Evolutionary conservation across 257 asterid genomes (phyloP).

Genomic region (Rauvolfia tetraphylla): DNA sequence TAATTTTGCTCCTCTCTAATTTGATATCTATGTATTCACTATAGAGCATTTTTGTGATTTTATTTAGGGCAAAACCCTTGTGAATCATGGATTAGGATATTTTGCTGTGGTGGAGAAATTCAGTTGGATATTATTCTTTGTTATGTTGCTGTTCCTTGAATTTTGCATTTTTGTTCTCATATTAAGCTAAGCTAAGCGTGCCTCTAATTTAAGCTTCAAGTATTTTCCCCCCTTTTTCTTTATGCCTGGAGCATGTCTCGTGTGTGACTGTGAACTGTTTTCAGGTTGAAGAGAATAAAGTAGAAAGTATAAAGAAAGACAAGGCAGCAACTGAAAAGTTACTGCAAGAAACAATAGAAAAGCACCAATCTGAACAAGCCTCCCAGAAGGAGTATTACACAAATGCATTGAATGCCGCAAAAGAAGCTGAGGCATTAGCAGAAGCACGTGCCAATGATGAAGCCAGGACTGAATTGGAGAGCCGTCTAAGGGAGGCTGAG

Average conservation of each 20-base stretch:
- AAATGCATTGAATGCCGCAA: conserved; percentile 77
- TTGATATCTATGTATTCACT: neutral
- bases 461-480: conserved; percentile 88
- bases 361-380: conserved; percentile 83
- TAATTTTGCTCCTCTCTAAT: conserved; percentile 22
- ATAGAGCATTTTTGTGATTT: neutral
- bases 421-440: conserved; percentile 95
- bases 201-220: neutral
- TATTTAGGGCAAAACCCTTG: neutral
- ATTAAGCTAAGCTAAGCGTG: neutral
- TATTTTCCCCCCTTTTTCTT: neutral
- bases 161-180: neutral
- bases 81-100: neutral
- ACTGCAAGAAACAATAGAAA: conserved; percentile 94
- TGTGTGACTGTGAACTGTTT: conserved; percentile 17
- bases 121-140: neutral
- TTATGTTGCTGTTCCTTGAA: neutral
- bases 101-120: neutral
- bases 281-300: conserved; percentile 94
- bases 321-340: conserved; percentile 84
- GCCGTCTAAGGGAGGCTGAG: conserved; percentile 43
- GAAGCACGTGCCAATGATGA: conserved; percentile 88
- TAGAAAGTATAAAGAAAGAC: conserved; percentile 88
- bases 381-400: conserved; percentile 87
- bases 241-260: neutral